phyloP scores from a whole-genome alignment of 169 alveolate genomes.

The Plasmodium knowlesi region DNA sequence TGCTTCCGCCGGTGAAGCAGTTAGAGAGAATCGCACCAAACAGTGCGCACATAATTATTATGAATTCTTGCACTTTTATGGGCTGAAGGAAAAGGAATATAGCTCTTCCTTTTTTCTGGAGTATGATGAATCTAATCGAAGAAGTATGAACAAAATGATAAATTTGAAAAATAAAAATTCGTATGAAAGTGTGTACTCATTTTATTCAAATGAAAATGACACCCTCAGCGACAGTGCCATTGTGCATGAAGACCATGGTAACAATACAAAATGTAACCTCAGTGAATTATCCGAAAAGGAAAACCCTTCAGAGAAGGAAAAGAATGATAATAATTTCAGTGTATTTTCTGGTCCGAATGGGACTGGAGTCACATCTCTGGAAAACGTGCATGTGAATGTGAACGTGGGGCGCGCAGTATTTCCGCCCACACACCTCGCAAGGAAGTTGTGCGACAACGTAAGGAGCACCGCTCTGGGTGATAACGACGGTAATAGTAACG shows the following conservation, averaged over 20 bases:
- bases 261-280: background rate
- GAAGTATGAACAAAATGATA: constrained; percentile 5
- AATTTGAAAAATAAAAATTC: constrained; percentile 17
- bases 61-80: constrained; percentile 33
- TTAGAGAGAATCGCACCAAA: background rate
- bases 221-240: background rate
- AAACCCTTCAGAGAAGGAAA: background rate
- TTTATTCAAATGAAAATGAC: constrained; percentile 5
- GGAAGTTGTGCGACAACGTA: background rate
- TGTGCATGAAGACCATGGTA: background rate
- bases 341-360: background rate
- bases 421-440: background rate
- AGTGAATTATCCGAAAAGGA: background rate
- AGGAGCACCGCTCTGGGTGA: background rate
- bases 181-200: background rate
- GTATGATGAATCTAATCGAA: constrained; percentile 6
- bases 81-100: constrained; percentile 27
- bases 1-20: background rate
- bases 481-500: background rate
- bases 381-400: background rate
- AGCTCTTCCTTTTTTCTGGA: background rate
- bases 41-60: constrained; percentile 37
- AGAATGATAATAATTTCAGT: background rate
- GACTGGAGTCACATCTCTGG: background rate
- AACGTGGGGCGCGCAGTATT: background rate